Evolutionary conservation across 192 early-diverging fungal genomes (phyloP).

Genomic region (Diversispora eburnea): DNA sequence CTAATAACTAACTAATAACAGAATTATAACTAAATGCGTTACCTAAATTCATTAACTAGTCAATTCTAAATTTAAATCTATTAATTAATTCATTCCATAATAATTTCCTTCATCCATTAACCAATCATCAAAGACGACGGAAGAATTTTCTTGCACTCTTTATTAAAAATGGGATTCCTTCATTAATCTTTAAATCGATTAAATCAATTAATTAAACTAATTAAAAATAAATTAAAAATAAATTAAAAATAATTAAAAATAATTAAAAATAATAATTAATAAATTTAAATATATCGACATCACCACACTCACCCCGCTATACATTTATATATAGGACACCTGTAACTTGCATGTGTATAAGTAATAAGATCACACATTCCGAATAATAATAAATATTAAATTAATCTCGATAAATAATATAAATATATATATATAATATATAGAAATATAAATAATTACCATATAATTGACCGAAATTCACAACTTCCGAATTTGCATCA

Average conservation of each 20-base stretch:
- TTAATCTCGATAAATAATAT: background rate
- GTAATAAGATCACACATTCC: slow-evolving; percentile 92
- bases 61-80: slow-evolving; percentile 27
- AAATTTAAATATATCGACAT: too few relatives aligned
- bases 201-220: background rate
- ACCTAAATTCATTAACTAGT: too few relatives aligned
- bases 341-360: slow-evolving; percentile 70
- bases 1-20: too few relatives aligned
- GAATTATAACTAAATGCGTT: too few relatives aligned
- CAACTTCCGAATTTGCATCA: slow-evolving; percentile 50
- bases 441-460: slow-evolving; percentile 31
- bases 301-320: slow-evolving; percentile 48
- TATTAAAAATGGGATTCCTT: slow-evolving; percentile 90
- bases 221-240: background rate
- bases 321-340: slow-evolving; percentile 86
- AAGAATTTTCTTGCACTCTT: slow-evolving; percentile 91
- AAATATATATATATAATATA: background rate
- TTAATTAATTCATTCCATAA: slow-evolving; percentile 60
- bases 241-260: too few relatives aligned
- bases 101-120: slow-evolving; percentile 47
- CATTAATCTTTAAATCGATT: slow-evolving; percentile 52
- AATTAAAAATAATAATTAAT: too few relatives aligned
- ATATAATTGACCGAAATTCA: slow-evolving; percentile 91
- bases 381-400: background rate
- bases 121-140: slow-evolving; percentile 66